Evolutionary conservation across 2,329 filamentous ascomycete genomes (phyloP).

Genomic region (Neopestalotiopsis sp.): DNA sequence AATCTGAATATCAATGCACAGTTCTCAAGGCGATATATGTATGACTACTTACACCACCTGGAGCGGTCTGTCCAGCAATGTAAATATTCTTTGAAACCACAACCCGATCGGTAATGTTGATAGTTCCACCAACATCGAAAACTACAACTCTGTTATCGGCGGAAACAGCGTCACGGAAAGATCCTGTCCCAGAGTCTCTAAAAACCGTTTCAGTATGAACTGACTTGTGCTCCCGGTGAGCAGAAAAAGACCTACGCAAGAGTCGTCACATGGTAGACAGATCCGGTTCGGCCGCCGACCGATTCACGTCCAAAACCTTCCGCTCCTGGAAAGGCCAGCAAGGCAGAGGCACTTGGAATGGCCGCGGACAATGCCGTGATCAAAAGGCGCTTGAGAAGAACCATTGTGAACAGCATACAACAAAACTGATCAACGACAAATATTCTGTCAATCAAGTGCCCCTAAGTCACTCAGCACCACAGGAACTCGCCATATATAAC

Average conservation of each 20-base stretch:
- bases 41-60: conserved; percentile 45
- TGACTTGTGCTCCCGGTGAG: no score
- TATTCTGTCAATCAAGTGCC: no score
- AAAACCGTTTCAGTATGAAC: neutral
- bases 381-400: conserved; percentile 22
- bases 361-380: conserved; percentile 21
- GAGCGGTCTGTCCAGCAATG: conserved; percentile 57
- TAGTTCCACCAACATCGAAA: conserved; percentile 55
- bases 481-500: neutral
- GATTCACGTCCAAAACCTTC: conserved; percentile 55
- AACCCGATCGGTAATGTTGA: conserved; percentile 51
- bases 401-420: conserved; percentile 24
- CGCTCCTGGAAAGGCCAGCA: conserved; percentile 54
- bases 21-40: conserved; percentile 7
- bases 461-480: neutral
- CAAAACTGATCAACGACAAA: no score
- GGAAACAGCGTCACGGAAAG: conserved; percentile 56
- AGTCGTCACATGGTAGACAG: conserved; percentile 54
- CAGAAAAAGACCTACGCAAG: conserved; percentile 38
- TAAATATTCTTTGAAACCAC: conserved; percentile 53
- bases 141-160: conserved; percentile 53
- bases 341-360: conserved; percentile 21
- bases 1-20: neutral
- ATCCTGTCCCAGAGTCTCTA: conserved; percentile 52
- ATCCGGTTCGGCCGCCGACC: conserved; percentile 50